Evolutionary conservation across 2,329 filamentous ascomycete genomes (phyloP).

Genomic region (Aureobasidium lini): DNA sequence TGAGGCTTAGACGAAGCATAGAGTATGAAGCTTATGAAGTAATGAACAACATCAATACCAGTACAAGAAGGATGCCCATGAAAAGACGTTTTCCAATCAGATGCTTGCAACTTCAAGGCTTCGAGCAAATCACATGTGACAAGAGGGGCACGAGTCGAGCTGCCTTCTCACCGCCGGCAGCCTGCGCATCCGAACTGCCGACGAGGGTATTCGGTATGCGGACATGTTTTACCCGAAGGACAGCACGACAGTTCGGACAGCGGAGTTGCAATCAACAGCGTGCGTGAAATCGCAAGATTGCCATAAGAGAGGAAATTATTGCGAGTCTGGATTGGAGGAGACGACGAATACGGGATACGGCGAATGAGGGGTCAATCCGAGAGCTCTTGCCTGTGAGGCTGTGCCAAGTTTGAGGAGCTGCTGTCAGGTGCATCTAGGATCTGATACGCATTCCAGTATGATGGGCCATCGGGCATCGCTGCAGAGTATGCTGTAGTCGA

Average conservation of each 20-base stretch:
- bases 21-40: neutral
- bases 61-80: neutral
- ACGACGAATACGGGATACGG: constrained; percentile 1
- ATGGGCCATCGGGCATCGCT: neutral
- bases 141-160: neutral
- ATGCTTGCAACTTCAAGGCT: neutral
- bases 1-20: neutral
- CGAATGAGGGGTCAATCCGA: neutral
- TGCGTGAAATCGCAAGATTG: neutral
- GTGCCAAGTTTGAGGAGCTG: neutral
- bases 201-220: neutral
- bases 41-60: neutral
- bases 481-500: neutral
- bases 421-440: neutral
- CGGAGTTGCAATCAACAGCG: neutral
- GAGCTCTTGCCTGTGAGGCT: neutral
- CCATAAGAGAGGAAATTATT: neutral
- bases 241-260: neutral
- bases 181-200: neutral
- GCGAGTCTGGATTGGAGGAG: neutral
- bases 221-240: neutral
- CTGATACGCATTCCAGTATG: neutral
- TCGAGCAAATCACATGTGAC: constrained; percentile 4
- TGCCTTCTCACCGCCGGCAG: neutral
- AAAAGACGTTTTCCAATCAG: neutral